phyloP scores from a whole-genome alignment of 1,284 basidiomycete species.

The Mrakiaceae sp. region DNA sequence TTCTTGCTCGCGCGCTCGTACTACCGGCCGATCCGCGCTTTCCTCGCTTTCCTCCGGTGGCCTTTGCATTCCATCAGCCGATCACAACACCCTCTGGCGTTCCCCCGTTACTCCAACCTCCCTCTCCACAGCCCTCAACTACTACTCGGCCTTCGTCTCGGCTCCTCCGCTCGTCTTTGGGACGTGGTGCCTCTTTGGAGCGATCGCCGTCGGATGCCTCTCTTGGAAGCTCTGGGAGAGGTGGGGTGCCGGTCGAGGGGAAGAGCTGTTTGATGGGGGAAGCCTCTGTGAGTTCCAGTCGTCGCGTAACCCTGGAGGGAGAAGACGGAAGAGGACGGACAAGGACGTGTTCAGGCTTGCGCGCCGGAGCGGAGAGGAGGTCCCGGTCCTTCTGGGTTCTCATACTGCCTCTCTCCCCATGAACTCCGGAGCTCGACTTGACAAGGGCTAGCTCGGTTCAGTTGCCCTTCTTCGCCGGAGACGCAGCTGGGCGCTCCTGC shows the following conservation, averaged over 20 bases:
- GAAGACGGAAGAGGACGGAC: too few species aligned
- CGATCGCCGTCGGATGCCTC: background rate
- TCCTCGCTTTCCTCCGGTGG: background rate
- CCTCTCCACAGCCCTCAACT: constrained; percentile 12
- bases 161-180: constrained; percentile 13
- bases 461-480: too few species aligned
- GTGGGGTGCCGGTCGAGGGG: constrained; percentile 1
- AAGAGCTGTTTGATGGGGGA: constrained; percentile 14
- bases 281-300: constrained; percentile 9
- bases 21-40: background rate
- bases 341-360: too few species aligned
- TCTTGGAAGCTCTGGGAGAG: background rate
- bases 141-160: constrained; percentile 14
- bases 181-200: background rate
- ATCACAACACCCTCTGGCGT: constrained; percentile 13
- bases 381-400: background rate
- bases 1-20: background rate
- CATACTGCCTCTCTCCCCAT: background rate
- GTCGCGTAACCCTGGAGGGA: too few species aligned
- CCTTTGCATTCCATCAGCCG: background rate
- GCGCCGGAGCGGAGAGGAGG: too few species aligned
- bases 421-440: background rate
- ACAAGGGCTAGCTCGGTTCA: background rate
- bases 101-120: constrained; percentile 9
- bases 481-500: too few species aligned